Percentiles rank a stretch among this genome's conserved stretches.
These are phyloP conservation scores for Rhododendron ovatum DNA, from an alignment of 148 eudicot species.

Conservation along the genomic window DNA sequence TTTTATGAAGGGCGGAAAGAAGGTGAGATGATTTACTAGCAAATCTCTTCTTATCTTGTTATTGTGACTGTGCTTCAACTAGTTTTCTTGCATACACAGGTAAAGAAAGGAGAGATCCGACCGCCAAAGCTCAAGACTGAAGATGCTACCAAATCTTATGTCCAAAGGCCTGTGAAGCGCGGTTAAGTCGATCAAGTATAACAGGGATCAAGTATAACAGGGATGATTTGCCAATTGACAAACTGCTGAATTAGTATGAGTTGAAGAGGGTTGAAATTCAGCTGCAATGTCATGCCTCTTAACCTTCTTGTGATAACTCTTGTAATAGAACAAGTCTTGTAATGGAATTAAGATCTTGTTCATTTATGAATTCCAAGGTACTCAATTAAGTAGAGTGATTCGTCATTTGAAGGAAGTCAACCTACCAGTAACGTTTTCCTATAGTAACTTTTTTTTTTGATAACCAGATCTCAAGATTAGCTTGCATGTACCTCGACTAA, in stretches of 20 bases:
- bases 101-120: constrained; percentile 85
- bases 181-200: constrained; percentile 17
- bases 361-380: not conserved
- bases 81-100: constrained; percentile 28
- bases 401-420: not conserved
- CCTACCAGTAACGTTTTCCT: not conserved
- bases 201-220: not conserved
- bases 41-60: not conserved
- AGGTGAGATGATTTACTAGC: constrained; percentile 39
- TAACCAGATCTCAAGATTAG: too few species aligned
- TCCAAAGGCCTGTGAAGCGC: constrained; percentile 93
- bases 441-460: not conserved
- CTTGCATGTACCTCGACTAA: too few species aligned
- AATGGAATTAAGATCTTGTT: not conserved
- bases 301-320: not conserved
- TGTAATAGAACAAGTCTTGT: not conserved
- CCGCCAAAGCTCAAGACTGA: constrained; percentile 99
- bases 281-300: not conserved
- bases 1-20: constrained; percentile 88
- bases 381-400: not conserved
- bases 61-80: not conserved
- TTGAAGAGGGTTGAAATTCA: not conserved
- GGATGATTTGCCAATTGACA: not conserved
- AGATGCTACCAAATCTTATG: constrained; percentile 96
- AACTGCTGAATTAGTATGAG: not conserved